Conservation (phyloP, 1,139 yeast species). For the Protomyces gravidus region DNA sequence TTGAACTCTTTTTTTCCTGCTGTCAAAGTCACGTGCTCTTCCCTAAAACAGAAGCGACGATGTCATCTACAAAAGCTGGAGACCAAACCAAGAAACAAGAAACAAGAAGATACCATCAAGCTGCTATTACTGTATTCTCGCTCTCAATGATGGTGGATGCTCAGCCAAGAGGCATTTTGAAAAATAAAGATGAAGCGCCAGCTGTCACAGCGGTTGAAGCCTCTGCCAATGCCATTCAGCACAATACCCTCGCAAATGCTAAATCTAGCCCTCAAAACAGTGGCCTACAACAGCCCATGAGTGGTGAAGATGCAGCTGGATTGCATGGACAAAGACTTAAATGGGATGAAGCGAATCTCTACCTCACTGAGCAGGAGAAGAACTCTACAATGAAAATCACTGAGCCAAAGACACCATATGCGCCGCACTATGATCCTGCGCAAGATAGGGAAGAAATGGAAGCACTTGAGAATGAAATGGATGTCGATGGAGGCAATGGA, state of each 20-base stretch:
- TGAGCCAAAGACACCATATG: constrained; percentile 97
- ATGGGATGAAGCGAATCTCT: constrained; percentile 72
- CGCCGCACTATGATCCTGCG: constrained; percentile 82
- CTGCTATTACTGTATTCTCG: background rate
- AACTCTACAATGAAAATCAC: constrained; percentile 77
- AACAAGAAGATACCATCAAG: no score
- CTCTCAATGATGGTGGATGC: background rate
- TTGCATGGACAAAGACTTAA: constrained; percentile 45
- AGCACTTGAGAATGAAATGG: constrained; percentile 54
- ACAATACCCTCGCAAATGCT: constrained; percentile 19
- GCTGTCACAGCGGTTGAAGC: background rate
- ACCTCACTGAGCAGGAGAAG: constrained; percentile 64
- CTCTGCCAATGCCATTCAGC: constrained; percentile 5
- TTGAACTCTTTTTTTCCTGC: no score
- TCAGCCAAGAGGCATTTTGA: background rate
- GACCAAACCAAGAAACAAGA: no score
- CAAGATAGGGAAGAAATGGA: constrained; percentile 68
- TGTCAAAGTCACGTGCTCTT: no score
- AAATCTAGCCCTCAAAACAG: background rate
- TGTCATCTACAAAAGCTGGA: no score
- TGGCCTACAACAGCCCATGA: background rate
- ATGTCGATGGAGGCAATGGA: constrained; percentile 40
- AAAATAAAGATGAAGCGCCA: background rate
- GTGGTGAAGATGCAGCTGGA: background rate
- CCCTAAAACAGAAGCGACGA: no score